Percentiles rank a stretch among this genome's conserved stretches.
Evolutionary conservation across 1,139 yeast species (phyloP).

Genomic region (Suhomyces wounanorum): DNA sequence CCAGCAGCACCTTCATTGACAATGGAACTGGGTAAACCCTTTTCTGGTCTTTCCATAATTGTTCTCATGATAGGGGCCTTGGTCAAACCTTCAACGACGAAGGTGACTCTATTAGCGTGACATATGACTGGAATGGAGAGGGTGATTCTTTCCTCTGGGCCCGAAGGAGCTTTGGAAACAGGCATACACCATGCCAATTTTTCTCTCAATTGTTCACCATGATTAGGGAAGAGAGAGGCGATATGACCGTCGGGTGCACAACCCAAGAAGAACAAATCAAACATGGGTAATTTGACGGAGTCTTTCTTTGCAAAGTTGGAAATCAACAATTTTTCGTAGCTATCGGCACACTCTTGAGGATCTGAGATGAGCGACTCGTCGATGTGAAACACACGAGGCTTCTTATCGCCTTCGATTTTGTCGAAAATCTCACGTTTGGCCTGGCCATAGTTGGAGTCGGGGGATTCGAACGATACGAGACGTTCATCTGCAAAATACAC

Average conservation of each 20-base stretch:
- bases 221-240: slow-evolving; percentile 92
- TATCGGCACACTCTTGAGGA: slow-evolving; percentile 94
- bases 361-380: slow-evolving; percentile 76
- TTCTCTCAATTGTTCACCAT: slow-evolving; percentile 81
- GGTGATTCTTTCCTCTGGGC: slow-evolving; percentile 86
- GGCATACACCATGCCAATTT: slow-evolving; percentile 96
- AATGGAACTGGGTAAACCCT: slow-evolving; percentile 90
- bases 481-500: slow-evolving; percentile 75
- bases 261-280: slow-evolving; percentile 85
- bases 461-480: slow-evolving; percentile 64
- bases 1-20: slow-evolving; percentile 98
- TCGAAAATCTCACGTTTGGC: slow-evolving; percentile 84
- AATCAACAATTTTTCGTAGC: slow-evolving; percentile 81
- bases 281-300: slow-evolving; percentile 91
- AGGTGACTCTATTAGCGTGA: slow-evolving; percentile 89
- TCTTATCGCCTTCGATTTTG: slow-evolving; percentile 50
- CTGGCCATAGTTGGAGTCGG: slow-evolving; percentile 85
- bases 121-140: slow-evolving; percentile 93
- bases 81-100: slow-evolving; percentile 93
- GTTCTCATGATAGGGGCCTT: slow-evolving; percentile 92
- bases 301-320: slow-evolving; percentile 95
- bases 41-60: slow-evolving; percentile 96
- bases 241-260: slow-evolving; percentile 99
- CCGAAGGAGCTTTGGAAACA: slow-evolving; percentile 87
- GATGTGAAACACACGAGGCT: slow-evolving; percentile 79